Base-by-base conservation (phyloP, 805 yeast species). In the Torulaspora gathmanii region DNA sequence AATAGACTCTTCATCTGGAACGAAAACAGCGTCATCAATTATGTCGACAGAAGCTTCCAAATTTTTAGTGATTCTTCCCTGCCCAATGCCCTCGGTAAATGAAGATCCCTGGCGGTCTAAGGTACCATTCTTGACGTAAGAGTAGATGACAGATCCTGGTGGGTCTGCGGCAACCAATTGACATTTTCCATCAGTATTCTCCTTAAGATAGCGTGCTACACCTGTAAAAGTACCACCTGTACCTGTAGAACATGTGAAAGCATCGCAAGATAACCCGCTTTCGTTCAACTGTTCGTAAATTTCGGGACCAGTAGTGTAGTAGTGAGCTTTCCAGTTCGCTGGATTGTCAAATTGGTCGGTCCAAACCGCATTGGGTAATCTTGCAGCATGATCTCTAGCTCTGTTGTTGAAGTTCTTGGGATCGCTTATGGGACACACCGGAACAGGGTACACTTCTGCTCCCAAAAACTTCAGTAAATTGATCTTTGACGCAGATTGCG, bases 21-120 rank as follows among this genome's bases (percentile, higher is more conserved):
- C 79, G 53, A 77, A 75, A 39, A 86, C 66, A 1, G 96, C 95
- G 55, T 83, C 95, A 61, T 90, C 96, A 29, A 87, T 73, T 26
- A 82, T 64, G 7, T 74, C 82, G 23, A 88, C 69, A 51, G 87
- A 96, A 35, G 79, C 84, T 13, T 72, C 72, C 65, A 90, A 73
- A 65, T 90, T 90, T 51, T 78, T 83, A 5, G 96, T 90, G 57
- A 90, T 83, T 57, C 97, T 77, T 37, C 96, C 96, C 68, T 90
- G 97, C 23, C 97, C 97, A 68, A 90, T 88, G 26, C 97, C 97
- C 69, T 90, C 97, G 23, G 96, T 90, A 65, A 90, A 88, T 0
- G 95, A 84, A 3, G 87, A 79, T 25, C 97, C 97, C 1, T 77
- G 73, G 57, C 89, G 77, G 34, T 79, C 87, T 45, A 83, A 67